Conservation (phyloP, 768 basidiomycete genomes). For the Collybiopsis luxurians region DNA sequence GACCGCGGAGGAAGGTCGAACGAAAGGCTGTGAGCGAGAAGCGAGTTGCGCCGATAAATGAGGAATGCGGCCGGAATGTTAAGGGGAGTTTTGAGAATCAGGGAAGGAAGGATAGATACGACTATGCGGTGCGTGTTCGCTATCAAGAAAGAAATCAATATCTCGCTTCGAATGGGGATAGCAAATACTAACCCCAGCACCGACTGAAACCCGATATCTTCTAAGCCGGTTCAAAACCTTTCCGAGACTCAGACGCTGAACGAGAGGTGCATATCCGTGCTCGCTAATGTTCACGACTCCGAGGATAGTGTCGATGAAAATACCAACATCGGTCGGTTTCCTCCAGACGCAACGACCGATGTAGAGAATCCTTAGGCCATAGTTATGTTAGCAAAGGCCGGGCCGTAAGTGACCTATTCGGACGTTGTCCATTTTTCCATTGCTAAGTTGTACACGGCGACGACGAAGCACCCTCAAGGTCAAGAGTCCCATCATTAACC, state of each 20-base stretch:
- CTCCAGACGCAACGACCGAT: not conserved
- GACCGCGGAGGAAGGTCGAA: slow-evolving; percentile 27
- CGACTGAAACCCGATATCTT: slow-evolving; percentile 69
- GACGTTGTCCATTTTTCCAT: slow-evolving; percentile 75
- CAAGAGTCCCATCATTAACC: slow-evolving; percentile 69
- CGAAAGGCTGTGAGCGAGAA: slow-evolving; percentile 52
- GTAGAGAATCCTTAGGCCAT: slow-evolving; percentile 23
- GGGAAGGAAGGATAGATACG: slow-evolving; percentile 64
- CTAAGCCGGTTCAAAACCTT: slow-evolving; percentile 42
- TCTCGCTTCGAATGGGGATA: not conserved
- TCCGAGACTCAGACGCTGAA: slow-evolving; percentile 4
- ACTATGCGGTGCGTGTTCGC: slow-evolving; percentile 70
- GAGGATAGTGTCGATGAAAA: slow-evolving; percentile 58
- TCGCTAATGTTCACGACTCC: slow-evolving; percentile 59
- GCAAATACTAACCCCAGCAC: slow-evolving; percentile 66
- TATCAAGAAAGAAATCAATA: slow-evolving; percentile 23
- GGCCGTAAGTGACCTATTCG: slow-evolving; percentile 70
- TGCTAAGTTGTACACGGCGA: slow-evolving; percentile 40
- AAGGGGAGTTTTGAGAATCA: slow-evolving; percentile 62
- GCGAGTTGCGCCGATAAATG: slow-evolving; percentile 56
- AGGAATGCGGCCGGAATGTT: slow-evolving; percentile 66
- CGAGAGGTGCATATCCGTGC: slow-evolving; percentile 24
- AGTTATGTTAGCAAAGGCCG: slow-evolving; percentile 59
- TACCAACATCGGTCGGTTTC: slow-evolving; percentile 31
- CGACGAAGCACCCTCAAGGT: slow-evolving; percentile 23